Evolutionary conservation across 805 yeast species (phyloP).

Genomic region (Suhomyces kilbournensis): DNA sequence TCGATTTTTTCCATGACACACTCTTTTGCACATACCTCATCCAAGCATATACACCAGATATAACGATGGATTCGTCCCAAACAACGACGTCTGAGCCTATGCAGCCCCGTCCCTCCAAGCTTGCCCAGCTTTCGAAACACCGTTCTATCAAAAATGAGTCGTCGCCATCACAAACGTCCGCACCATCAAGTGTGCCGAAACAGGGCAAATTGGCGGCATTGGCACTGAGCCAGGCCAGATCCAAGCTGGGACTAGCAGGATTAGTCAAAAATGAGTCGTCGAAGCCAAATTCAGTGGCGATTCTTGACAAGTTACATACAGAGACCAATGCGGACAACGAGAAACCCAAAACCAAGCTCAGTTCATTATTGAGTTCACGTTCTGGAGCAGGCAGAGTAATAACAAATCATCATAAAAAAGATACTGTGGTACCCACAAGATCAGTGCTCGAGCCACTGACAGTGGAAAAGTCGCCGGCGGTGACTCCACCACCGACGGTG

Average conservation of each 20-base stretch:
- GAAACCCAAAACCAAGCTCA: background rate
- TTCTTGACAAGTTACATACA: conserved; percentile 11
- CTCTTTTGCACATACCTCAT: background rate
- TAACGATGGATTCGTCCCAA: background rate
- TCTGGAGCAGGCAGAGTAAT: background rate
- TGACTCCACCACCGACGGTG: background rate
- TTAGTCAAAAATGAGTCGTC: conserved; percentile 38
- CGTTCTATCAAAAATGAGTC: conserved; percentile 13
- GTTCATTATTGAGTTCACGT: background rate
- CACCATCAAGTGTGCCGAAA: background rate
- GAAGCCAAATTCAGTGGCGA: conserved; percentile 12
- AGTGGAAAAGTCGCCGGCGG: background rate
- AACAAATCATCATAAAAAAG: background rate
- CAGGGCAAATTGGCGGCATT: background rate
- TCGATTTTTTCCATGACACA: conserved; percentile 5
- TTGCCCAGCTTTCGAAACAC: conserved; percentile 23
- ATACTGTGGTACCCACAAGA: background rate
- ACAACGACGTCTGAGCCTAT: background rate
- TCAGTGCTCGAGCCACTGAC: background rate
- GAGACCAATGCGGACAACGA: background rate
- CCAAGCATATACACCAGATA: background rate
- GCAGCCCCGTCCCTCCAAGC: conserved; percentile 15
- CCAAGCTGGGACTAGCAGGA: conserved; percentile 19
- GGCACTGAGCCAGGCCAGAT: background rate
- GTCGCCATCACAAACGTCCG: background rate